Percentiles rank a stretch among this genome's conserved stretches.
Conservation (phyloP, 345 rosid species). For the Acer saccharum region DNA sequence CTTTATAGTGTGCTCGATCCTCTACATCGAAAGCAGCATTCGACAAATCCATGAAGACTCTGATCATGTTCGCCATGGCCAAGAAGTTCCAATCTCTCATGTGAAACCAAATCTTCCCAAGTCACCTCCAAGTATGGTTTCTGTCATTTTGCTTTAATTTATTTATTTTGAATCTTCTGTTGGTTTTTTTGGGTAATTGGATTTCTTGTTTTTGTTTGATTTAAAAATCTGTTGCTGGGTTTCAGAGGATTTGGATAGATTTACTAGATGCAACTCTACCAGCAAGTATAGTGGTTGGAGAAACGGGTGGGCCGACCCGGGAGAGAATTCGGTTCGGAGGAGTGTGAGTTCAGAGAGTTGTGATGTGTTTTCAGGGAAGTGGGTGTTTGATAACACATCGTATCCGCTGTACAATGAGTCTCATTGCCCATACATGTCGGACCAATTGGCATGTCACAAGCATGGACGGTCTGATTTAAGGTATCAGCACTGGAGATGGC, state of each 20-base stretch:
- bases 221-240: not conserved
- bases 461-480: conserved; percentile 88
- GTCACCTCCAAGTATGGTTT: conserved; percentile 42
- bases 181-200: not conserved
- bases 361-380: conserved; percentile 82
- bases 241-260: conserved; percentile 83
- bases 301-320: conserved; percentile 52
- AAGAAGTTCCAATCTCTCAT: conserved; percentile 32
- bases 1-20: conserved; percentile 45
- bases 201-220: not conserved
- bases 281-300: conserved; percentile 66
- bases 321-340: conserved; percentile 28
- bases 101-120: conserved; percentile 59
- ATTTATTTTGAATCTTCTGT: not conserved
- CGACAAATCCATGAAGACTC: conserved; percentile 52
- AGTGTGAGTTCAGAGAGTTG: conserved; percentile 46
- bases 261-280: conserved; percentile 69
- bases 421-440: conserved; percentile 95
- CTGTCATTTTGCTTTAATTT: not conserved
- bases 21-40: conserved; percentile 63
- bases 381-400: conserved; percentile 80
- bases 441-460: conserved; percentile 92
- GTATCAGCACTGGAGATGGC: conserved; percentile 95
- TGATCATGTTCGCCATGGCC: conserved; percentile 20
- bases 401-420: conserved; percentile 84